phyloP scores from a whole-genome alignment of 2,329 filamentous ascomycete genomes.

The Lecanicillium sp. region DNA sequence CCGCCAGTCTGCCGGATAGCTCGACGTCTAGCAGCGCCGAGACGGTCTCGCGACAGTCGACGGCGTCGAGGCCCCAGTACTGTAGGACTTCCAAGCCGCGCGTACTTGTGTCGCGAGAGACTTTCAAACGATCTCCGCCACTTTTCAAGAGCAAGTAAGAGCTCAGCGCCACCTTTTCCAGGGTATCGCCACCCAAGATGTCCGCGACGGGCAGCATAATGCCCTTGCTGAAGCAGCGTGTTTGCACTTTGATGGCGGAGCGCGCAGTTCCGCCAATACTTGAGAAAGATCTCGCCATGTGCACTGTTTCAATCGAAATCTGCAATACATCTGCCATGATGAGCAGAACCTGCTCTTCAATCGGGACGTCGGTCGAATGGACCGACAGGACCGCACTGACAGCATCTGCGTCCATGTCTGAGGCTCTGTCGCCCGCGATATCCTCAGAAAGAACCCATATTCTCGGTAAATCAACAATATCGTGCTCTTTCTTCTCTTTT shows the following conservation, averaged over 20 bases:
- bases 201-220: neutral
- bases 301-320: neutral
- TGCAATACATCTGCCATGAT: neutral
- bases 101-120: too few relatives aligned
- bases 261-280: neutral
- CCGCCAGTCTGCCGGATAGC: neutral
- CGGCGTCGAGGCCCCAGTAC: neutral
- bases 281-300: neutral
- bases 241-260: neutral
- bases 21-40: neutral
- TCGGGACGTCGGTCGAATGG: neutral
- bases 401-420: neutral
- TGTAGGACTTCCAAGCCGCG: neutral
- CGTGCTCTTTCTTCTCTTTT: neutral
- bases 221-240: neutral
- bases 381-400: neutral
- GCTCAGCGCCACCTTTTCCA: neutral
- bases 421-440: neutral
- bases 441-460: neutral
- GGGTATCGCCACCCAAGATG: neutral
- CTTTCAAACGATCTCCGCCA: neutral
- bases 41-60: neutral
- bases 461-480: neutral
- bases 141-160: neutral
- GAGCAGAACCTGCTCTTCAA: neutral